phyloP scores from a whole-genome alignment of 2,329 filamentous ascomycete species.

The Stenocarpella maydis region DNA sequence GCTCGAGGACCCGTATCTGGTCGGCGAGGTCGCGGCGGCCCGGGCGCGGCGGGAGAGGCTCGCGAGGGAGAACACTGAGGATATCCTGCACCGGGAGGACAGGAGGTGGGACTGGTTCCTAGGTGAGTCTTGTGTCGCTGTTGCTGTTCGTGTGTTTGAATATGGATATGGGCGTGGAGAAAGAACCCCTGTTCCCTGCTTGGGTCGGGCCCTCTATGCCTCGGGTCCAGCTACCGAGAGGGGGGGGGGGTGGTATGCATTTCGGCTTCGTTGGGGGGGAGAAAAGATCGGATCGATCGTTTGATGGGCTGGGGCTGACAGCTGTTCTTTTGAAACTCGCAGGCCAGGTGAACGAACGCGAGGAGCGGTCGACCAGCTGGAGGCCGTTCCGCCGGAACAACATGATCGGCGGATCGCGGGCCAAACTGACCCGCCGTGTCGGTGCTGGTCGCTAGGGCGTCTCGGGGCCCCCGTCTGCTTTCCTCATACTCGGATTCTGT shows the following conservation, averaged over 20 bases:
- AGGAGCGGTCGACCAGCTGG: constrained; percentile 61
- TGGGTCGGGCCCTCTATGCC: constrained; percentile 8
- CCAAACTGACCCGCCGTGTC: constrained; percentile 32
- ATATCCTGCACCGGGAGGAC: constrained; percentile 64
- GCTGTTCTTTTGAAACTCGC: constrained; percentile 33
- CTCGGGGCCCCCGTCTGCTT: background rate
- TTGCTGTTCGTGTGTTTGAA: background rate
- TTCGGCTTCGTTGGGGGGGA: background rate
- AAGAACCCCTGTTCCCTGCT: constrained; percentile 1
- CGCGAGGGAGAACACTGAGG: constrained; percentile 62
- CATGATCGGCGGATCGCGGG: constrained; percentile 27
- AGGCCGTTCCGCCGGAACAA: constrained; percentile 39
- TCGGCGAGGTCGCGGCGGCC: constrained; percentile 70
- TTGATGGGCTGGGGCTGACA: constrained; percentile 13
- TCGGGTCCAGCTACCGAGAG: background rate
- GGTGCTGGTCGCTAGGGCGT: constrained; percentile 26
- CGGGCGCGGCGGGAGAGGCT: constrained; percentile 65
- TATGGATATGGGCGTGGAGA: constrained; percentile 35
- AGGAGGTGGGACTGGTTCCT: constrained; percentile 68
- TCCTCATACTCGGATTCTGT: background rate
- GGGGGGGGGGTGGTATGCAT: background rate
- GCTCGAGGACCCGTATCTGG: constrained; percentile 72
- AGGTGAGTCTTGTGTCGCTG: constrained; percentile 49
- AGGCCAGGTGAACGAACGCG: constrained; percentile 61
- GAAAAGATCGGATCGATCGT: background rate